Evolutionary conservation across 257 asterid species (phyloP).

Genomic region (Petunia secreta): DNA sequence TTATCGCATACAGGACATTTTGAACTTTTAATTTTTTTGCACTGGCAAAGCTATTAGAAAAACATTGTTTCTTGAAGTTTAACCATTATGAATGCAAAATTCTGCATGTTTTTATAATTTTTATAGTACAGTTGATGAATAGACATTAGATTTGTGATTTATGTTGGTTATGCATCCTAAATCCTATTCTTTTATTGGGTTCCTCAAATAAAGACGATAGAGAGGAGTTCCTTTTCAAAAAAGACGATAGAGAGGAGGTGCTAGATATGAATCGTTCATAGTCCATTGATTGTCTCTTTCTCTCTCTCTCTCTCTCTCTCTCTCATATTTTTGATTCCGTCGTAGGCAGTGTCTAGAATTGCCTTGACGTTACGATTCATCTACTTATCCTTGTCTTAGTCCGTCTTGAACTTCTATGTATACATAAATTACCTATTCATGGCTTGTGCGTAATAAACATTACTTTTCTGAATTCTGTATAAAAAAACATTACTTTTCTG

Average conservation of each 20-base stretch:
- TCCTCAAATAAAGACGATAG: slow-evolving; percentile 5
- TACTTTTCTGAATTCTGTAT: slow-evolving; percentile 26
- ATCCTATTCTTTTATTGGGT: slow-evolving; percentile 1
- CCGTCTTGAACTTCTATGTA: slow-evolving; percentile 27
- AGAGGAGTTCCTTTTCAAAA: slow-evolving; percentile 10
- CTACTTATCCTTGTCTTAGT: background rate
- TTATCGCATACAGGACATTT: slow-evolving; percentile 8
- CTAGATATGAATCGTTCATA: background rate
- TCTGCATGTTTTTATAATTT: background rate
- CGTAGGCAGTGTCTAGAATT: background rate
- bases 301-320: too few species aligned
- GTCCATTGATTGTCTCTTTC: background rate
- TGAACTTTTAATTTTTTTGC: background rate
- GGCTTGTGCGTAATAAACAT: slow-evolving; percentile 18
- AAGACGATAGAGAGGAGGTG: background rate
- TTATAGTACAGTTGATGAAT: background rate
- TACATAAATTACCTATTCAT: background rate
- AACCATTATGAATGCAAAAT: background rate
- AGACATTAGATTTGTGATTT: background rate
- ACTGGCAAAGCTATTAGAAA: too few species aligned
- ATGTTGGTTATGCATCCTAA: slow-evolving; percentile 12
- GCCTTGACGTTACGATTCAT: background rate
- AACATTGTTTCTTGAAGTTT: too few species aligned
- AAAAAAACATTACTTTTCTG: slow-evolving; percentile 24
- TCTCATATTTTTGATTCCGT: background rate